Evolutionary conservation across 176 grass and related monocot species (phyloP).

Genomic region (Oryza australiensis): DNA sequence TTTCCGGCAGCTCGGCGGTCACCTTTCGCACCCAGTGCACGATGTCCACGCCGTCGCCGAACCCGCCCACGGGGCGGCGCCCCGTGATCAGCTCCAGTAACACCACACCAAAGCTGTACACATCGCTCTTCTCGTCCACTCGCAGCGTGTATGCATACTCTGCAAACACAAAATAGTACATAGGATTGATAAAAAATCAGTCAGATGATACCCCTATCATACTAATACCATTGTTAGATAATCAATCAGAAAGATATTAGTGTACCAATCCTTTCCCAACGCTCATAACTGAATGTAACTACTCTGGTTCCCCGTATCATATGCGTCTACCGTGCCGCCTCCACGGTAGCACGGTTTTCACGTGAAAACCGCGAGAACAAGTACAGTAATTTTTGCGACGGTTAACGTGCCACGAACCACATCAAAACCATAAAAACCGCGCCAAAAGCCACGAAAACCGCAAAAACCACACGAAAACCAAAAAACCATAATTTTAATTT

Average conservation of each 20-base stretch:
- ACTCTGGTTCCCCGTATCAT: too few relatives aligned
- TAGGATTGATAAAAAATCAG: not conserved
- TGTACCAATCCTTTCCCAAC: not conserved
- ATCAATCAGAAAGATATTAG: not conserved
- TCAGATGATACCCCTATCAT: too few relatives aligned
- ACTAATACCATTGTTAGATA: not conserved
- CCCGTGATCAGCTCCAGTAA: slow-evolving; percentile 79
- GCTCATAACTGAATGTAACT: too few relatives aligned
- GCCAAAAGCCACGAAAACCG: too few relatives aligned
- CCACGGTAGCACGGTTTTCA: too few relatives aligned
- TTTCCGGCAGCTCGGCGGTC: slow-evolving; percentile 40
- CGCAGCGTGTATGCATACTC: slow-evolving; percentile 80
- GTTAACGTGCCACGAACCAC: too few relatives aligned
- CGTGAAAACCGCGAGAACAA: too few relatives aligned
- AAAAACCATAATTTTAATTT: too few relatives aligned
- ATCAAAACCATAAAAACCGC: too few relatives aligned
- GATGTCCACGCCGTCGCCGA: slow-evolving; percentile 89
- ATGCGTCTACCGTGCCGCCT: too few relatives aligned
- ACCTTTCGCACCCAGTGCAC: slow-evolving; percentile 85
- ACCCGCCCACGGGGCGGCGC: slow-evolving; percentile 59
- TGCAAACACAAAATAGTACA: not conserved
- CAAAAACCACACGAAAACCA: too few relatives aligned
- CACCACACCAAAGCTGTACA: slow-evolving; percentile 75
- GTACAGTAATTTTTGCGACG: too few relatives aligned
- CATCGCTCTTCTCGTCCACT: slow-evolving; percentile 81